Evolutionary conservation across 2,329 filamentous ascomycete genomes (phyloP).

Genomic region (Fusarium circinatum): DNA sequence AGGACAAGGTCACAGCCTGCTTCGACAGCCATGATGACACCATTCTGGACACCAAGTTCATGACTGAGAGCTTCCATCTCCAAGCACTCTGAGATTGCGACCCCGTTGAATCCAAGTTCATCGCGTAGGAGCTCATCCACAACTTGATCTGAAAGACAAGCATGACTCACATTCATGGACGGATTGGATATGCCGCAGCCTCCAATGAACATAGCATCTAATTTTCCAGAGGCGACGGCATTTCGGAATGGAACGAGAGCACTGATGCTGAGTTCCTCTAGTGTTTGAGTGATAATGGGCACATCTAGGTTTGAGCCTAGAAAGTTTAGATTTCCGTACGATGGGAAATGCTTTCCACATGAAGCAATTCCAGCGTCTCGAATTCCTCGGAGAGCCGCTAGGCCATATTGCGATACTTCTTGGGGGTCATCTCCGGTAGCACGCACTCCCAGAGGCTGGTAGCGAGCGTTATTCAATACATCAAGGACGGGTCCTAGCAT

Average conservation of each 20-base stretch:
- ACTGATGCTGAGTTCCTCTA: conserved; percentile 92
- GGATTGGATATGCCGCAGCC: conserved; percentile 92
- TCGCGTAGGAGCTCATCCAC: conserved; percentile 90
- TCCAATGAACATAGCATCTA: conserved; percentile 96
- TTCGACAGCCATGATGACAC: conserved; percentile 97
- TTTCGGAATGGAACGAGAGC: conserved; percentile 92
- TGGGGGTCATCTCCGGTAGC: conserved; percentile 94
- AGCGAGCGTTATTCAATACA: conserved; percentile 90
- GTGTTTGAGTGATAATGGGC: conserved; percentile 92
- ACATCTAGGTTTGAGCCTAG: conserved; percentile 91
- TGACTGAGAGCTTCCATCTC: conserved; percentile 97
- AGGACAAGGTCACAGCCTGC: conserved; percentile 94
- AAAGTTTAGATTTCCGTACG: conserved; percentile 94
- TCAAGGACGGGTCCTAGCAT: conserved; percentile 95
- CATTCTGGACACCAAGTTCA: conserved; percentile 96
- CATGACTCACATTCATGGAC: conserved; percentile 94
- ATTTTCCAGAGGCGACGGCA: conserved; percentile 80
- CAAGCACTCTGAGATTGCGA: conserved; percentile 93
- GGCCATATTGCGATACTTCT: conserved; percentile 91
- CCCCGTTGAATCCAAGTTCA: conserved; percentile 88
- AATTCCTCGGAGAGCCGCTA: conserved; percentile 91
- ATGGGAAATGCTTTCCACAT: conserved; percentile 96
- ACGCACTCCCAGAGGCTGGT: conserved; percentile 89
- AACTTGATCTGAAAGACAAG: conserved; percentile 91
- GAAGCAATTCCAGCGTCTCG: conserved; percentile 90